Evolutionary conservation across 1,284 basidiomycete species (phyloP).

Genomic region (Melampsora occidentalis): DNA sequence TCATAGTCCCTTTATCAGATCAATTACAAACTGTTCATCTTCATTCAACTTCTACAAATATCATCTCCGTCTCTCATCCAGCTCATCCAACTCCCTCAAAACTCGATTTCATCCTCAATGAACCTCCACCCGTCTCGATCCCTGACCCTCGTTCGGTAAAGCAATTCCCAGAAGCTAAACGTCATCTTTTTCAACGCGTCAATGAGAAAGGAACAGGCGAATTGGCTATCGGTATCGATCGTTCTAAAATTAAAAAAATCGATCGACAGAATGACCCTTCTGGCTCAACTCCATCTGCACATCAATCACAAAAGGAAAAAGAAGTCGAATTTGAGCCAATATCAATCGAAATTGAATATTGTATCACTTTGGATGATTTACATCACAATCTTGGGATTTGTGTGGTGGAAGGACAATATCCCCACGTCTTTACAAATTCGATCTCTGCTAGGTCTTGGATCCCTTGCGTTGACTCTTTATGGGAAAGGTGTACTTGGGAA

Average conservation of each 20-base stretch:
- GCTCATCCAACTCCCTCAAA: neutral
- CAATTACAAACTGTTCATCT: slow-evolving; percentile 76
- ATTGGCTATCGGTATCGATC: slow-evolving; percentile 52
- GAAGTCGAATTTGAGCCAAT: slow-evolving; percentile 70
- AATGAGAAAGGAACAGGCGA: slow-evolving; percentile 46
- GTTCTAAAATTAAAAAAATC: slow-evolving; percentile 54
- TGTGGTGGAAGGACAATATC: slow-evolving; percentile 74
- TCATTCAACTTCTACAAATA: slow-evolving; percentile 66
- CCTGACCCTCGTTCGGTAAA: slow-evolving; percentile 43
- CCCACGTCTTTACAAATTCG: slow-evolving; percentile 86
- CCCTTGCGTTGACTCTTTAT: slow-evolving; percentile 89
- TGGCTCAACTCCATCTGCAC: neutral
- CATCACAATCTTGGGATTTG: slow-evolving; percentile 76
- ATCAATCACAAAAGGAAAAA: slow-evolving; percentile 21
- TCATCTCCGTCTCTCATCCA: slow-evolving; percentile 46
- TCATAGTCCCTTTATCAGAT: slow-evolving; percentile 70
- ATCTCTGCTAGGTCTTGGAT: slow-evolving; percentile 95
- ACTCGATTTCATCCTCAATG: slow-evolving; percentile 15
- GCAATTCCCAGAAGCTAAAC: slow-evolving; percentile 44
- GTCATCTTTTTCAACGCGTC: slow-evolving; percentile 34
- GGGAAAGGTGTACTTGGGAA: slow-evolving; percentile 98
- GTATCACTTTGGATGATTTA: slow-evolving; percentile 62
- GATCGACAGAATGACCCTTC: slow-evolving; percentile 20
- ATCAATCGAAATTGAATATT: slow-evolving; percentile 72
- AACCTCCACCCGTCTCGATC: slow-evolving; percentile 20